Base-by-base conservation (phyloP, 768 basidiomycete genomes). In the Pleurotus djamor region DNA sequence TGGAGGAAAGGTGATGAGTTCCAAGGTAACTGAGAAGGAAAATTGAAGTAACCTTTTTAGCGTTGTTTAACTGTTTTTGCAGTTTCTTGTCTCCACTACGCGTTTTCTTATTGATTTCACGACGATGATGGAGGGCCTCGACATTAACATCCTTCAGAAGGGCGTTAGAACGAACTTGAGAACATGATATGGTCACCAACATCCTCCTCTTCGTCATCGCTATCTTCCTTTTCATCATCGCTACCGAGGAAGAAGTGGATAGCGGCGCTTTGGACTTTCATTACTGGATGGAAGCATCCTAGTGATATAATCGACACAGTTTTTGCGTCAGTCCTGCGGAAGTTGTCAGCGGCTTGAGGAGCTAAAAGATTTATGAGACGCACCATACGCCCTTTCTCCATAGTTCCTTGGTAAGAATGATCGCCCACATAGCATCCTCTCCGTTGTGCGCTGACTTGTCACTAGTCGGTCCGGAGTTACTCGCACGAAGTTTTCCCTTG, bases 361-460 rank as follows among this genome's bases (percentile, higher is more conserved):
- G 8, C 35, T 13, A 57, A 16, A 45, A 17, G n/a, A 58, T 58
- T 48, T n/a, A 43, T 8, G 35, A 43, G 33, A 71, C 78, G 16
- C 59, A 88, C 94, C 97, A 99, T 32, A 95, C 83, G 43, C 87
- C 85, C 74, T 96, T 98, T 68, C 84, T 83, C 97, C 96, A 98
- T 12, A 98, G 78, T 66, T 98, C 95, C 71, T 92, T 91, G 14
- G 94, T 92, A 57, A 98, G 74, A 45, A 96, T 88, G 52, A 99
- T 87, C 4, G 97, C 96, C 96, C 96, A 98, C 87, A 97, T 91
- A 2, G 96, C 95, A 65, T 98, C 97, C 35, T 94, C 91, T 1
- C 87, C 85, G 51, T 77, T 79, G 57, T 74, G 71, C 33, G 72
- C 70, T 10, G 72, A 68, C n/a, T 71, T 70, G 60, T 80, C 77